Evolutionary conservation across 371 early-diverging fungal species (phyloP).

Genomic region (Rhizopus delemar): DNA sequence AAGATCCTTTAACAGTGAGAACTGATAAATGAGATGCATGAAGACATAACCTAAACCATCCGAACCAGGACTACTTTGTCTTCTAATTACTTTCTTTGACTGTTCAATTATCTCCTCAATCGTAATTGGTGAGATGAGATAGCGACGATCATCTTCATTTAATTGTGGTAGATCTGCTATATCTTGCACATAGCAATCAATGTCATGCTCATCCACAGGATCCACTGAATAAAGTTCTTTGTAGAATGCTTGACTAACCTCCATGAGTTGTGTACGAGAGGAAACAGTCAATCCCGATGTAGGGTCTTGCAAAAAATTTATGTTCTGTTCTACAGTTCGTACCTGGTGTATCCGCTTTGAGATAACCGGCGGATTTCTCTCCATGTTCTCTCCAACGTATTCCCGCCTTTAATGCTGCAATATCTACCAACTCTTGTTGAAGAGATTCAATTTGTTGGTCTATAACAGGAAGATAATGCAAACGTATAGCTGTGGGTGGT

Average conservation of each 20-base stretch:
- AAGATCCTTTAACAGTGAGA: neutral
- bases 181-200: no score
- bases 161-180: neutral
- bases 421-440: neutral
- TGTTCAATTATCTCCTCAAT: neutral
- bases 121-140: neutral
- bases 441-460: neutral
- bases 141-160: neutral
- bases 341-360: neutral
- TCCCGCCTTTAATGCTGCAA: neutral
- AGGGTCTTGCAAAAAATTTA: no score
- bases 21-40: conserved; percentile 1
- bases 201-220: no score
- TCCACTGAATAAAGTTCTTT: no score
- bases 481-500: no score
- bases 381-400: conserved; percentile 2
- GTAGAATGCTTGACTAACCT: no score
- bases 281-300: no score
- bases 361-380: conserved; percentile 5
- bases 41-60: conserved; percentile 25
- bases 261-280: no score
- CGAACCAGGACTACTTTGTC: conserved; percentile 8
- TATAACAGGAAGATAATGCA: no score
- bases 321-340: no score
- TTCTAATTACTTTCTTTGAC: neutral